Evolutionary conservation across 169 alveolate genomes (phyloP).

Genomic region (Condylostoma magnum): DNA sequence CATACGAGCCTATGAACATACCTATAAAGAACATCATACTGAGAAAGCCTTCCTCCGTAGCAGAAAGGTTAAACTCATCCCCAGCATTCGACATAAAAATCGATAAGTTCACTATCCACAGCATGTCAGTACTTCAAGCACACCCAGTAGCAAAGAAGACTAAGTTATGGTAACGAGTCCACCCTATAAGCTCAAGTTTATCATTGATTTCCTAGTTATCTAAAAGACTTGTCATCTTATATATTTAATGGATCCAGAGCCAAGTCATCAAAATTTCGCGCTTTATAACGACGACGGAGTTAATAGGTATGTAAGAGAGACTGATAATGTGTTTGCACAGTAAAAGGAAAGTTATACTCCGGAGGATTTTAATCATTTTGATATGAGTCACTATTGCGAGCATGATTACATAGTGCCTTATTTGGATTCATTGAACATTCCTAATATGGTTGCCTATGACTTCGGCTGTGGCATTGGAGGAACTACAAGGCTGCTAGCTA

Average conservation of each 20-base stretch:
- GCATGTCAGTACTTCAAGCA: neutral
- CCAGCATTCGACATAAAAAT: neutral
- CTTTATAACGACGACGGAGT: neutral
- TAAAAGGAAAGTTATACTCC: neutral
- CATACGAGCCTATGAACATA: neutral
- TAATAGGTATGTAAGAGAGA: neutral
- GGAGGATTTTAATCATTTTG: neutral
- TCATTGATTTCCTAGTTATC: no score
- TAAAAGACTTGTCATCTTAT: no score
- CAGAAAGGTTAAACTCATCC: neutral
- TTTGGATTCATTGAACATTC: neutral
- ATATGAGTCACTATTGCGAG: neutral
- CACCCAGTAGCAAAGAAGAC: no score
- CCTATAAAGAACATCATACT: neutral
- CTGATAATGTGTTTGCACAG: neutral
- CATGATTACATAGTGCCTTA: neutral
- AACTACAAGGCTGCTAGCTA: neutral
- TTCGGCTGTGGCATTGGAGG: neutral
- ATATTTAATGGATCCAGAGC: no score
- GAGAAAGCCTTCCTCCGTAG: neutral
- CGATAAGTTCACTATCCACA: neutral
- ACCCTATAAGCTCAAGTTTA: conserved; percentile 4
- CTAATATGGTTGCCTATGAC: neutral
- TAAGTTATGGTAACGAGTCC: neutral
- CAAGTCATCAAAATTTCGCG: neutral